These are phyloP conservation scores for Pyrenula massariospora DNA, from an alignment of 495 filamentous ascomycete genomes.

Conservation along the genomic window DNA sequence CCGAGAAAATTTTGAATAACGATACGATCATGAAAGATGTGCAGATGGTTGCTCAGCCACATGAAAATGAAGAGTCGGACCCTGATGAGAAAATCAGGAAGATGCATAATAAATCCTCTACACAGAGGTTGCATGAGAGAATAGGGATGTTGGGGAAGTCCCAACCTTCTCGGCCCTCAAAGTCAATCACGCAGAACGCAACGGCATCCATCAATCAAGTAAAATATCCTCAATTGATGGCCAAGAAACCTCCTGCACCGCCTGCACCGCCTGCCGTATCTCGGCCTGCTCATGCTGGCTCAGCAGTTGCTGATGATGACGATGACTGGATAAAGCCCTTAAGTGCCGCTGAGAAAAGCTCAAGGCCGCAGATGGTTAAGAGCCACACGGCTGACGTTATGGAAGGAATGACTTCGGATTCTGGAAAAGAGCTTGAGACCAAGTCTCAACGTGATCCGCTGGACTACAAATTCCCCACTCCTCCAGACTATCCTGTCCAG, in stretches of 20 bases:
- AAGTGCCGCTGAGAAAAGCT: constrained; percentile 19
- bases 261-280: not conserved
- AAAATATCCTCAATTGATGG: constrained; percentile 44
- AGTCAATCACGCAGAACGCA: constrained; percentile 47
- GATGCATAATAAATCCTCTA: constrained; percentile 74
- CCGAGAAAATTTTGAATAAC: constrained; percentile 15
- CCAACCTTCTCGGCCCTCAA: constrained; percentile 57
- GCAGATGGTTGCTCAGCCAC: constrained; percentile 25
- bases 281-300: not conserved
- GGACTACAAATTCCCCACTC: not conserved
- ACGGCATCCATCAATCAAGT: constrained; percentile 24
- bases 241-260: constrained; percentile 19
- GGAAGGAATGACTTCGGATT: constrained; percentile 33
- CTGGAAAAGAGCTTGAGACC: not conserved
- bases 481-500: not conserved
- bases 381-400: constrained; percentile 47
- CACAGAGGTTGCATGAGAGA: constrained; percentile 80
- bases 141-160: constrained; percentile 87
- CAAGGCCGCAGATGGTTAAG: constrained; percentile 38
- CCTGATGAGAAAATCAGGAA: constrained; percentile 39
- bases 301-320: constrained; percentile 40
- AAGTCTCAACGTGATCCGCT: not conserved
- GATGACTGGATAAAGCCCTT: constrained; percentile 80
- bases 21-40: constrained; percentile 12
- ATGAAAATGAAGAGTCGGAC: constrained; percentile 45